A percentile compares a stretch with the other conserved stretches of the same genome.
These are phyloP conservation scores for Isatis tinctoria DNA, from an alignment of 345 rosid species.

Conservation along the genomic window DNA sequence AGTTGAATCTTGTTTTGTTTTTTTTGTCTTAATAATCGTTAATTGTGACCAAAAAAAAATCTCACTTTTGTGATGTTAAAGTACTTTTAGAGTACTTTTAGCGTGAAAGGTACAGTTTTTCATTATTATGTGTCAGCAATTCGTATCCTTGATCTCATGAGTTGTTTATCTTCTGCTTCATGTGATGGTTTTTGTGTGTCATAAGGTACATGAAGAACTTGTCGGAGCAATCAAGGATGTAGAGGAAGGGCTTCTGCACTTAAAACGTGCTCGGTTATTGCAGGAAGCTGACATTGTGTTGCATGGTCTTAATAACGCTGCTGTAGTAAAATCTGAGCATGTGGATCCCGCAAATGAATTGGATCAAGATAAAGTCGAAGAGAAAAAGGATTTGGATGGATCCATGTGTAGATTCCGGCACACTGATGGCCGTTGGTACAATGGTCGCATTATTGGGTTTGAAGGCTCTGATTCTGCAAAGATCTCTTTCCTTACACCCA, in stretches of 20 bases:
- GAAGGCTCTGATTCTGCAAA: conserved; percentile 54
- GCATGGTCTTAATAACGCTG: conserved; percentile 22
- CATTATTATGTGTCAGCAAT: neutral
- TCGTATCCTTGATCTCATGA: neutral
- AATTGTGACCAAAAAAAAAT: neutral
- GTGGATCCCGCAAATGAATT: conserved; percentile 38
- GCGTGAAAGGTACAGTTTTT: neutral
- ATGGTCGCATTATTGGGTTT: conserved; percentile 64
- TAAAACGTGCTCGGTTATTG: conserved; percentile 69
- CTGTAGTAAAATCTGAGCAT: conserved; percentile 48
- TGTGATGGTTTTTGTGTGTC: neutral
- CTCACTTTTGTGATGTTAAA: neutral
- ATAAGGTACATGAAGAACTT: conserved; percentile 76
- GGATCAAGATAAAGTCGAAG: conserved; percentile 52
- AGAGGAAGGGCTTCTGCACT: conserved; percentile 74
- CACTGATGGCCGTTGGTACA: conserved; percentile 86
- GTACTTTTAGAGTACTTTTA: neutral
- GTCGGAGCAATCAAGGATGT: conserved; percentile 58
- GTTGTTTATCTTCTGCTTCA: neutral
- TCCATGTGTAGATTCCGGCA: conserved; percentile 75
- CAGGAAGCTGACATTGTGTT: conserved; percentile 58
- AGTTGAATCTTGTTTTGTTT: neutral
- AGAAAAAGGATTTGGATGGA: conserved; percentile 45
- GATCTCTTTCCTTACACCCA: conserved; percentile 82
- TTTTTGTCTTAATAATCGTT: neutral